These are phyloP conservation scores for Xylariomycetidae sp. DNA, from an alignment of 2,329 filamentous ascomycete genomes.

Conservation along the genomic window DNA sequence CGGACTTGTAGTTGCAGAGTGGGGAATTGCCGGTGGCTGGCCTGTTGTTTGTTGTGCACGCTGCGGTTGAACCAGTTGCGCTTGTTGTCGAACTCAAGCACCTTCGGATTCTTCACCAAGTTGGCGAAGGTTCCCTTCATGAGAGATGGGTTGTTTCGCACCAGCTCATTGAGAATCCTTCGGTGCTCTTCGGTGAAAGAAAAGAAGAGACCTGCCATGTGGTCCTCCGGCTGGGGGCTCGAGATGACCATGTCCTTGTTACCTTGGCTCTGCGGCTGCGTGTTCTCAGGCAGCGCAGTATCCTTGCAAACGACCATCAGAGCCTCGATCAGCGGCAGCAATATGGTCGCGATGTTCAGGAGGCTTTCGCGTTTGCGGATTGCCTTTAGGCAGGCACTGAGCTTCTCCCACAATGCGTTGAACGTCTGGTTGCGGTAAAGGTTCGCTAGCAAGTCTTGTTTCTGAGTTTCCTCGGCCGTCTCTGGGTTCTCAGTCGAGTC, in stretches of 20 bases:
- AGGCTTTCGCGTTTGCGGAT: conserved; percentile 92
- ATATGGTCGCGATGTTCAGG: conserved; percentile 93
- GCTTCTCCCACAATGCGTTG: conserved; percentile 81
- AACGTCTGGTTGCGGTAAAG: conserved; percentile 91
- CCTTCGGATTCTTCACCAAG: conserved; percentile 96
- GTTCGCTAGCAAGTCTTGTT: conserved; percentile 78
- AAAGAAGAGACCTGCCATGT: conserved; percentile 90
- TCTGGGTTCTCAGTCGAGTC: conserved; percentile 40
- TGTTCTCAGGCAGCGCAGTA: conserved; percentile 69
- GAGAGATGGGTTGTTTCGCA: conserved; percentile 91
- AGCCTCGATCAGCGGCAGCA: conserved; percentile 89
- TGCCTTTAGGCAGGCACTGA: conserved; percentile 80
- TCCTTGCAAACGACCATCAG: conserved; percentile 99
- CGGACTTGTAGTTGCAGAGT: conserved; percentile 80
- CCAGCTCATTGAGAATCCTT: conserved; percentile 95
- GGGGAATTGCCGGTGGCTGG: conserved; percentile 55
- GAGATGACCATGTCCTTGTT: conserved; percentile 65
- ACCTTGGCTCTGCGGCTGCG: conserved; percentile 36
- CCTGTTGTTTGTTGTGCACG: conserved; percentile 70
- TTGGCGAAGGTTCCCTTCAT: conserved; percentile 98
- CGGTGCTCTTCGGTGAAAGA: conserved; percentile 96
- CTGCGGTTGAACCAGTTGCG: conserved; percentile 97
- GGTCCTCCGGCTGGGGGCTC: conserved; percentile 71
- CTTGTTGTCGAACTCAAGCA: conserved; percentile 98
- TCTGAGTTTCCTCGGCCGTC: conserved; percentile 51